A percentile compares a stretch with the other conserved stretches of the same genome.
These are phyloP conservation scores for Myxozyma melibiosi DNA, from an alignment of 805 yeast genomes.

Conservation along the genomic window DNA sequence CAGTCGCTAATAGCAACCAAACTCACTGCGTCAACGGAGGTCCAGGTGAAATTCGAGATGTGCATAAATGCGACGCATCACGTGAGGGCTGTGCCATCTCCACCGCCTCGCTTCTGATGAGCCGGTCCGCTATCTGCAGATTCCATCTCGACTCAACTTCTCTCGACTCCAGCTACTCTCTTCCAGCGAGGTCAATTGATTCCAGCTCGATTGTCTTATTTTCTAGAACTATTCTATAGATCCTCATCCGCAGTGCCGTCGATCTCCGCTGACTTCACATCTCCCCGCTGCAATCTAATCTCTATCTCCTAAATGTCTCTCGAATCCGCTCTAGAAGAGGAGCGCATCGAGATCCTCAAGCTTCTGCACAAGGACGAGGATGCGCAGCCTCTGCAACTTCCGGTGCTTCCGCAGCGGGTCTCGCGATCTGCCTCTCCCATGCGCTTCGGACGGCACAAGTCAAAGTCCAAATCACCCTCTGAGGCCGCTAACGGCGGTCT, in stretches of 20 bases:
- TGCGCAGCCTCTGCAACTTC: slow-evolving; percentile 7
- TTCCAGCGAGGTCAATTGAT: too few relatives aligned
- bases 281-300: not conserved
- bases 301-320: slow-evolving; percentile 36
- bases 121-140: too few relatives aligned
- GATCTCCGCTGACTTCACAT: not conserved
- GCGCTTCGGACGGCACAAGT: slow-evolving; percentile 15
- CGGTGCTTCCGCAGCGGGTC: slow-evolving; percentile 9
- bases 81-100: too few relatives aligned
- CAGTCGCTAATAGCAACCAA: too few relatives aligned
- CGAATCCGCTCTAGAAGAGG: slow-evolving; percentile 37
- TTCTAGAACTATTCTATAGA: too few relatives aligned
- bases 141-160: too few relatives aligned
- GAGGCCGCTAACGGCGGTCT: slow-evolving; percentile 5
- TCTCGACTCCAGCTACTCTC: too few relatives aligned
- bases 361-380: slow-evolving; percentile 23
- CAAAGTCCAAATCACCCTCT: slow-evolving; percentile 15
- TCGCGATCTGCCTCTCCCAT: slow-evolving; percentile 31
- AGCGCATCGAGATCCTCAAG: slow-evolving; percentile 37
- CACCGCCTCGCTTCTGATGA: too few relatives aligned
- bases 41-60: too few relatives aligned
- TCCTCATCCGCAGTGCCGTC: not conserved
- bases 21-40: too few relatives aligned
- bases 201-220: too few relatives aligned
- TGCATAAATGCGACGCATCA: too few relatives aligned